Conservation (phyloP, 2,329 filamentous ascomycete genomes). For the Polychaeton citri region DNA sequence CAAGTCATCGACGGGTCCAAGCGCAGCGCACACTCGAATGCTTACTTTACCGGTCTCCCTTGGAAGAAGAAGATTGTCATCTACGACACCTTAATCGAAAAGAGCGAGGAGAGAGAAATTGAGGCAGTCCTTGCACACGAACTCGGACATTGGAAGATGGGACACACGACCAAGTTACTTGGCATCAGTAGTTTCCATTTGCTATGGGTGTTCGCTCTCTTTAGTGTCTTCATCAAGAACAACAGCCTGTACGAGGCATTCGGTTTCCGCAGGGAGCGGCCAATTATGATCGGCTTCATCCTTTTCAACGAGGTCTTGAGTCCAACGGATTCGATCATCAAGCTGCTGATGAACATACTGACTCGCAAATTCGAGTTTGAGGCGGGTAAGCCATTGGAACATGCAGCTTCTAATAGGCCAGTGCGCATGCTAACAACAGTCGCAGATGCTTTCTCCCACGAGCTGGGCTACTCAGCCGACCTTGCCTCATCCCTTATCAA, state of each 20-base stretch:
- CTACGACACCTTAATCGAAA: conserved; percentile 94
- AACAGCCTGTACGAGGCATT: conserved; percentile 79
- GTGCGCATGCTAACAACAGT: conserved; percentile 10
- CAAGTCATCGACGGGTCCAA: conserved; percentile 92
- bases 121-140: conserved; percentile 92
- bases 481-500: conserved; percentile 85
- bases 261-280: conserved; percentile 69
- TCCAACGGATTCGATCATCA: conserved; percentile 87
- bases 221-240: conserved; percentile 97
- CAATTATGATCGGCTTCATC: conserved; percentile 94
- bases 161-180: conserved; percentile 85
- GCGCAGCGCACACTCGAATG: conserved; percentile 76
- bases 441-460: conserved; percentile 65
- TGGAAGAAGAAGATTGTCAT: conserved; percentile 99
- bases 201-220: conserved; percentile 92
- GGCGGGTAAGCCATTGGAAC: conserved; percentile 44
- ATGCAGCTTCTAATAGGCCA: neutral
- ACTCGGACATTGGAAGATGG: conserved; percentile 91
- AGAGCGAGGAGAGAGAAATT: conserved; percentile 82
- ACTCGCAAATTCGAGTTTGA: conserved; percentile 93
- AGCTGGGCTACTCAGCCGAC: conserved; percentile 71
- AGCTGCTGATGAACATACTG: conserved; percentile 90
- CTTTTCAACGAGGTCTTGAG: conserved; percentile 94
- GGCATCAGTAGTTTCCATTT: conserved; percentile 72
- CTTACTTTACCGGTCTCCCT: conserved; percentile 91